phyloP scores from a whole-genome alignment of 495 filamentous ascomycete species.

The Aspergillus nidulans region DNA sequence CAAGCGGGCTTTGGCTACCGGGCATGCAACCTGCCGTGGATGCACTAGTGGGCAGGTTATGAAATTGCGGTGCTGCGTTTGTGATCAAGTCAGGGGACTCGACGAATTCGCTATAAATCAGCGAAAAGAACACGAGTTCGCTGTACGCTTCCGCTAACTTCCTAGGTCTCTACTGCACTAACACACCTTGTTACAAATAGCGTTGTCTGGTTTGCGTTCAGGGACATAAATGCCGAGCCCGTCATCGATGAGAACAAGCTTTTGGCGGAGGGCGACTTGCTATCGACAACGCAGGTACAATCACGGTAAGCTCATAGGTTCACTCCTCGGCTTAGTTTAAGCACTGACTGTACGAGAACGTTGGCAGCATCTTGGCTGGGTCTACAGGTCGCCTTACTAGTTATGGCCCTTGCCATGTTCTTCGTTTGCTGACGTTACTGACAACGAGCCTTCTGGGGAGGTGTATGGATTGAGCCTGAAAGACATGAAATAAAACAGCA shows the following conservation, averaged over 20 bases:
- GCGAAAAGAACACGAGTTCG: constrained; percentile 39
- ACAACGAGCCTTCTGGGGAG: constrained; percentile 17
- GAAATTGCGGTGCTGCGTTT: constrained; percentile 43
- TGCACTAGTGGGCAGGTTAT: constrained; percentile 25
- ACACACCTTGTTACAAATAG: constrained; percentile 24
- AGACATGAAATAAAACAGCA: not conserved
- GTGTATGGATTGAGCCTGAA: constrained; percentile 17
- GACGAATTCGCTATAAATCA: constrained; percentile 56
- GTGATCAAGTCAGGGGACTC: constrained; percentile 40
- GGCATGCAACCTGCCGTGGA: constrained; percentile 16
- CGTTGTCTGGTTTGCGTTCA: constrained; percentile 55
- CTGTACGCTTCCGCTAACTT: constrained; percentile 37
- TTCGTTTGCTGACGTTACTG: constrained; percentile 4
- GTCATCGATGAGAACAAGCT: constrained; percentile 18
- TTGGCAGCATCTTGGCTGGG: not conserved
- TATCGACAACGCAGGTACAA: constrained; percentile 1
- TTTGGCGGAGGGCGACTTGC: constrained; percentile 8
- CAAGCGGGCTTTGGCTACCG: constrained; percentile 4
- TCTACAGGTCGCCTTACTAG: constrained; percentile 1
- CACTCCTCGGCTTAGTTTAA: not conserved
- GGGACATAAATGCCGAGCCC: constrained; percentile 20
- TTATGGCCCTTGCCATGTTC: not conserved
- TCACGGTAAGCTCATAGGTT: not conserved
- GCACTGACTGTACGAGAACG: constrained; percentile 4
- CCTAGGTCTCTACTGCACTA: not conserved